phyloP scores from a whole-genome alignment of 345 rosid species.

The Gossypium thurberi region DNA sequence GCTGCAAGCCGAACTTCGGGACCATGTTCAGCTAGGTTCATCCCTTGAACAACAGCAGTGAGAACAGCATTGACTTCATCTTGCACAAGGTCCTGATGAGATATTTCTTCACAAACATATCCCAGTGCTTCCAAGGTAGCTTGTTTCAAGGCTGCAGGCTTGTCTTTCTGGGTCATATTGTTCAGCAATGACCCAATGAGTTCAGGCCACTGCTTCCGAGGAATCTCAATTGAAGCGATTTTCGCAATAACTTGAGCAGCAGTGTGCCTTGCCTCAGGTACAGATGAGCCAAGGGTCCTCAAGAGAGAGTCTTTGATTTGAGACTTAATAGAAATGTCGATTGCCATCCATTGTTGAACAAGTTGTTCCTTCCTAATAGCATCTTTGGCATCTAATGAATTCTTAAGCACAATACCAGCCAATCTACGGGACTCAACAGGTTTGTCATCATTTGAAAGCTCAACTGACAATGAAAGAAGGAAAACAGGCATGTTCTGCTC shows the following conservation, averaged over 20 bases:
- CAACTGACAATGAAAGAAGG: conserved; percentile 66
- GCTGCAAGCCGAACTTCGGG: conserved; percentile 85
- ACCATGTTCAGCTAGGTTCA: conserved; percentile 68
- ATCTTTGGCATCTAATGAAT: conserved; percentile 86
- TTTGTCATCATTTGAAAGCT: conserved; percentile 73
- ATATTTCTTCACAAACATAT: conserved; percentile 86
- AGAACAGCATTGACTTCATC: conserved; percentile 89
- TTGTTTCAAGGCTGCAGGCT: conserved; percentile 60
- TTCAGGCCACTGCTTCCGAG: conserved; percentile 90
- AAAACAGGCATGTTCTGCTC: conserved; percentile 72
- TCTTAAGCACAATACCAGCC: conserved; percentile 91
- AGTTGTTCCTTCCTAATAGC: conserved; percentile 54
- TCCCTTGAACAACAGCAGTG: conserved; percentile 96
- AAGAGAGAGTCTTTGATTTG: conserved; percentile 72
- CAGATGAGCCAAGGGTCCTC: conserved; percentile 65
- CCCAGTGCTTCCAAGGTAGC: conserved; percentile 90
- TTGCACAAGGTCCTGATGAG: conserved; percentile 76
- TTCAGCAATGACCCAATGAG: conserved; percentile 57
- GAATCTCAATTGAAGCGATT: conserved; percentile 85
- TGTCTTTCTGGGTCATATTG: conserved; percentile 69
- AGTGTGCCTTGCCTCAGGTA: conserved; percentile 73
- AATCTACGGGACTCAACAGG: conserved; percentile 75
- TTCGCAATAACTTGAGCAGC: conserved; percentile 91
- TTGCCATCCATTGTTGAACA: conserved; percentile 67
- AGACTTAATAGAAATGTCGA: conserved; percentile 53